Evolutionary conservation across 768 basidiomycete genomes (phyloP), one percentile per base, ranked within the genome.

Genomic region (Suillus weaverae): DNA sequence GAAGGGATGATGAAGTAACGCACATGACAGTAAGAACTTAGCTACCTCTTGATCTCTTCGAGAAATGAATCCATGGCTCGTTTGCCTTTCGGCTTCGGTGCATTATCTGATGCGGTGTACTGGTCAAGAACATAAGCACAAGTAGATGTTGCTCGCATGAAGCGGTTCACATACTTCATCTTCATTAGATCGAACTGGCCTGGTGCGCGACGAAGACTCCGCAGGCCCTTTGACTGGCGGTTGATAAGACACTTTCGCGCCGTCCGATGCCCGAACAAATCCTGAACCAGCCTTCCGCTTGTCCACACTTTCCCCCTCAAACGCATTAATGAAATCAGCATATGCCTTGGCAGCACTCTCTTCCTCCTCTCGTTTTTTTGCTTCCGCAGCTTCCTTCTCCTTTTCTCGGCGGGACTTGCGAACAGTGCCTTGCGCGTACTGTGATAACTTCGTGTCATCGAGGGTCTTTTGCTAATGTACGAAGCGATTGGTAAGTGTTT

Each of bases 1-100:
- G 70, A 18, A n/a, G 48, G 38, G 50, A 51, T 22, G 11, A 35
- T 55, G 26, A 41, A 59, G 20, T 6, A 16, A 9, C 8, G 4
- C 20, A 32, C 18, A 43, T 36, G n/a, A 9, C 13, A 67, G 60
- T 22, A 60, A 10, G 14, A 41, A 38, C 22, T 10, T 46, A 64
- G 81, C 26, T 55, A 91, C 97, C 86, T 86, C 79, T 99, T 99
- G 65, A 99, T 94, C 79, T 99, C 95, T 71, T 97, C 95, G 60
- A 99, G 81, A 74, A 99, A 99, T 2, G 89, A 78, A 76, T 98
- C 96, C 94, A 99, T 99, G 1, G 92, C 94, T 60, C 97, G 87
- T 74, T 94, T 97, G 3, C 97, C 97, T 74, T 94, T 97, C 0
- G 92, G 89, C 73, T 89, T 94, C 1, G 88, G 84, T 6, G 75